Percentiles rank a stretch among this genome's conserved stretches.
Conservation (phyloP, 2,329 filamentous ascomycete genomes). For the Lachnum nothofagi region DNA sequence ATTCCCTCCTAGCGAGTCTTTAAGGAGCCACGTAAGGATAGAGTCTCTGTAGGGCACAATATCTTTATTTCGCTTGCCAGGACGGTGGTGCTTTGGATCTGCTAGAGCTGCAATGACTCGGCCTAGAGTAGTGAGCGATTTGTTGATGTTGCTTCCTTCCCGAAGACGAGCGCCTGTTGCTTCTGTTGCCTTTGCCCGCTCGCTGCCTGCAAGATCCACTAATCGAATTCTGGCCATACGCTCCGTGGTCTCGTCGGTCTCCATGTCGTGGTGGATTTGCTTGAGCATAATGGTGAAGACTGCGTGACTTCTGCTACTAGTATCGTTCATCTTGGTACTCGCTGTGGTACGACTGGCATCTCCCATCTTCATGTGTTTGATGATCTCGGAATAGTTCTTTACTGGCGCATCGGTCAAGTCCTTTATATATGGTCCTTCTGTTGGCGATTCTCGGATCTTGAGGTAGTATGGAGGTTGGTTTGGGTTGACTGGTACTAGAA, state of each 20-base stretch:
- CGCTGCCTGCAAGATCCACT: conserved; percentile 90
- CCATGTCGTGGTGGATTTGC: conserved; percentile 95
- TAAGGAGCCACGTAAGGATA: conserved; percentile 76
- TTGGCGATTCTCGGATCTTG: conserved; percentile 93
- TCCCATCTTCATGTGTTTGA: conserved; percentile 84
- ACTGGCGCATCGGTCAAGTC: conserved; percentile 92
- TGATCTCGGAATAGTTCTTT: conserved; percentile 77
- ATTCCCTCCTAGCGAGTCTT: conserved; percentile 93
- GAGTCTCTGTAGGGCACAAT: conserved; percentile 93
- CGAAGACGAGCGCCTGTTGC: conserved; percentile 85
- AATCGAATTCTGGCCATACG: conserved; percentile 87
- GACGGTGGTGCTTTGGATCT: conserved; percentile 58
- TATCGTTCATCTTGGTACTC: conserved; percentile 99
- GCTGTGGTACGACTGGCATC: conserved; percentile 84
- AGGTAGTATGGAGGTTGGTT: conserved; percentile 83
- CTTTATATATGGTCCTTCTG: conserved; percentile 93
- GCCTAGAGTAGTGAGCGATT: conserved; percentile 90
- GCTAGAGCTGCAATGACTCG: conserved; percentile 88
- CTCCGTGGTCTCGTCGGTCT: conserved; percentile 96
- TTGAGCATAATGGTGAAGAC: conserved; percentile 98
- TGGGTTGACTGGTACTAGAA: conserved; percentile 68
- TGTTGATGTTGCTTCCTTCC: conserved; percentile 98
- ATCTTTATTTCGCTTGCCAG: conserved; percentile 58
- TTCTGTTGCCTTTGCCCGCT: conserved; percentile 91
- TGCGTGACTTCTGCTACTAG: conserved; percentile 89